These are phyloP conservation scores for Cytospora piceicola DNA, from an alignment of 2,329 filamentous ascomycete species.

Conservation along the genomic window DNA sequence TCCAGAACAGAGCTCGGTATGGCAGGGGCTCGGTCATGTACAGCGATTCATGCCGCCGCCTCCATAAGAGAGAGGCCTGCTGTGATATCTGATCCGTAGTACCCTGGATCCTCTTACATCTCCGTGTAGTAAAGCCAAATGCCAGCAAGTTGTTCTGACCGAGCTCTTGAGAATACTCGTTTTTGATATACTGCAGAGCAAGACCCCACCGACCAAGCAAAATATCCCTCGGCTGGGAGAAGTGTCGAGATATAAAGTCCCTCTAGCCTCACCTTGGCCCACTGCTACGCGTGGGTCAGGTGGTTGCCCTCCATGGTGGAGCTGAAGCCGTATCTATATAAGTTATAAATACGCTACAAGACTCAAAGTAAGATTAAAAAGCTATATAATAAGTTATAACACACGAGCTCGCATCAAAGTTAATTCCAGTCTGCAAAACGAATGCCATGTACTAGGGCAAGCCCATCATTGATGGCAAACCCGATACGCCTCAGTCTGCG, in stretches of 20 bases:
- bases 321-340: too few species aligned
- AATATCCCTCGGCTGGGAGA: neutral
- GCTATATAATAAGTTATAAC: too few species aligned
- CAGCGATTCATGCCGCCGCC: neutral
- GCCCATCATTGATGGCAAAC: too few species aligned
- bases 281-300: too few species aligned
- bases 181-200: neutral
- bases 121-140: neutral
- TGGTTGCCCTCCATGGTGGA: too few species aligned
- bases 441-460: too few species aligned
- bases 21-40: neutral
- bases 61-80: neutral
- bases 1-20: conserved; percentile 4
- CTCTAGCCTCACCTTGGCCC: too few species aligned
- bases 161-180: neutral
- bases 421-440: too few species aligned
- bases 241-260: too few species aligned
- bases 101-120: neutral
- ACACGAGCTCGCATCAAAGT: too few species aligned
- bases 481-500: neutral
- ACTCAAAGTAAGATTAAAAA: too few species aligned
- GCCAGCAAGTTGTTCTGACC: conserved; percentile 2
- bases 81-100: neutral
- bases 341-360: too few species aligned
- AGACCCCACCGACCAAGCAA: neutral